phyloP scores from a whole-genome alignment of 1,284 basidiomycete species.

The Ganoderma meredithae region DNA sequence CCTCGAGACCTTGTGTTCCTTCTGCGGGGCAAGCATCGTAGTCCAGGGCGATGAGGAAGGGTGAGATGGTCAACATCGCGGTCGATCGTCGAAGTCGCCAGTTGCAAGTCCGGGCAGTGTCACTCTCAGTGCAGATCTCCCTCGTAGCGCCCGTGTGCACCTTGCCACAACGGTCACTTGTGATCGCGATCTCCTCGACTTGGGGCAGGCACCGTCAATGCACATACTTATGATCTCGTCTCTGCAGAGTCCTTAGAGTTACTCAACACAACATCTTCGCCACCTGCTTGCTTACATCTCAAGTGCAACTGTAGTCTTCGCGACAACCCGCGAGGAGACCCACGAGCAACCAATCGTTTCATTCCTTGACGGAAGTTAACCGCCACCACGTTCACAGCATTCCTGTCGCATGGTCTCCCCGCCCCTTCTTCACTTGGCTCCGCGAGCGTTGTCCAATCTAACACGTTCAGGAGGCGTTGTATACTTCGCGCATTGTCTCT shows the following conservation, averaged over 20 bases:
- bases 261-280: neutral
- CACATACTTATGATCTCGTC: no score
- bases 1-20: slow-evolving; percentile 12
- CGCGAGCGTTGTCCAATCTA: no score
- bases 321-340: neutral
- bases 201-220: no score
- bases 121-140: no score
- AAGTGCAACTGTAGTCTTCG: neutral
- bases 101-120: no score
- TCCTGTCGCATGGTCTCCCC: neutral
- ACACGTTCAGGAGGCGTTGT: neutral
- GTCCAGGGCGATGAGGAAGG: neutral
- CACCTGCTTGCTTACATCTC: neutral
- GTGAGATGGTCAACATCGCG: neutral
- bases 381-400: neutral
- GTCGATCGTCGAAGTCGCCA: neutral
- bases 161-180: neutral
- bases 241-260: neutral
- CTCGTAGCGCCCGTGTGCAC: neutral
- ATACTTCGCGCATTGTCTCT: neutral
- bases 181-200: neutral
- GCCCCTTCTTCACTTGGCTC: neutral
- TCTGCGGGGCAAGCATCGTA: neutral
- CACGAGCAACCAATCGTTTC: neutral
- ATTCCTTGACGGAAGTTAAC: neutral